Evolutionary conservation across 345 rosid genomes (phyloP).

Genomic region (Theobroma cacao): DNA sequence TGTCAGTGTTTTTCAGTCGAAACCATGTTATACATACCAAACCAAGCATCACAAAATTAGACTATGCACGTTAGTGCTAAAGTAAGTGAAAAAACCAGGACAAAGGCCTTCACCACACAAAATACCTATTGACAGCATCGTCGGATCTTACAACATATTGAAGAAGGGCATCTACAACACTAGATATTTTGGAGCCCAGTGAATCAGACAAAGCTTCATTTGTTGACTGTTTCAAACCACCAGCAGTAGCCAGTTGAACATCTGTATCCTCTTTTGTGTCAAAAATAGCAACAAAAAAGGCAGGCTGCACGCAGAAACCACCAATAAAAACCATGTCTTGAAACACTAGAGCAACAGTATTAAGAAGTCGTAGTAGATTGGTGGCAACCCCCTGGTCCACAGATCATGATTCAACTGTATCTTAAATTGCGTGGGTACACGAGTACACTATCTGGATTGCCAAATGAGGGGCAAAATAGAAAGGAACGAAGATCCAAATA

Average conservation of each 20-base stretch:
- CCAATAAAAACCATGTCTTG: background rate
- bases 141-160: conserved; percentile 50
- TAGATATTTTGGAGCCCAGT: conserved; percentile 37
- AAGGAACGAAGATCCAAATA: background rate
- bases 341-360: conserved; percentile 3
- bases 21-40: conserved; percentile 17
- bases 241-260: conserved; percentile 28
- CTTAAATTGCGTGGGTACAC: background rate
- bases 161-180: conserved; percentile 45
- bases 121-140: conserved; percentile 69
- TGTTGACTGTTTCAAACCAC: conserved; percentile 32
- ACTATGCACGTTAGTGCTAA: conserved; percentile 1
- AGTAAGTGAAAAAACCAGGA: conserved; percentile 1
- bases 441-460: background rate
- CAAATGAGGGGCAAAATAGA: background rate
- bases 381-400: background rate
- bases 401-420: background rate
- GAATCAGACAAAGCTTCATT: conserved; percentile 33
- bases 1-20: background rate
- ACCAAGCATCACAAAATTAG: conserved; percentile 20
- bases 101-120: conserved; percentile 5
- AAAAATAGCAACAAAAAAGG: conserved; percentile 67
- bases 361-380: background rate
- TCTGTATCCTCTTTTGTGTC: conserved; percentile 37
- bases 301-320: conserved; percentile 59